These are phyloP conservation scores for Cladosporium colombiae DNA, from an alignment of 2,329 filamentous ascomycete genomes.

Conservation along the genomic window DNA sequence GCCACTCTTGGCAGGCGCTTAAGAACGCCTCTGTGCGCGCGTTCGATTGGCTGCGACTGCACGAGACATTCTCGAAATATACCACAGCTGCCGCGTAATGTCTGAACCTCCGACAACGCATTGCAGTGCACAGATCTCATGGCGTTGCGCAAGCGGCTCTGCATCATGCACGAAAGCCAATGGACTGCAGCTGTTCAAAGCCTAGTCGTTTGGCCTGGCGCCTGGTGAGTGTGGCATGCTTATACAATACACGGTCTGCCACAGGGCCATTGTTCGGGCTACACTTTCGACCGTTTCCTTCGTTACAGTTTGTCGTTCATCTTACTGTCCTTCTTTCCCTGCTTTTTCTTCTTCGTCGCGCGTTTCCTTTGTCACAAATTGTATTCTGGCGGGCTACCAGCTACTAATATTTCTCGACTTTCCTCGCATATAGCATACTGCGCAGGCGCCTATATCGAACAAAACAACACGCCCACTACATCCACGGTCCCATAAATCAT, in stretches of 20 bases:
- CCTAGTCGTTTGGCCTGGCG: constrained; percentile 16
- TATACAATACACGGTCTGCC: constrained; percentile 16
- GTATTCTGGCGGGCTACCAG: neutral
- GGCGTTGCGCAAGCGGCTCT: constrained; percentile 19
- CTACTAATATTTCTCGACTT: neutral
- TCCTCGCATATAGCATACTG: neutral
- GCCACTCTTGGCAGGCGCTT: constrained; percentile 9
- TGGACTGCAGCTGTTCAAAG: neutral
- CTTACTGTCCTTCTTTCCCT: neutral
- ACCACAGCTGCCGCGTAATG: constrained; percentile 2
- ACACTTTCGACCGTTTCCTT: neutral
- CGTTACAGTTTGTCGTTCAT: constrained; percentile 2
- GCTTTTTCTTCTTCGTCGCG: constrained; percentile 8
- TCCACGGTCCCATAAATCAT: neutral
- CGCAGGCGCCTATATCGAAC: constrained; percentile 1
- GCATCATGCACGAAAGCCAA: constrained; percentile 18
- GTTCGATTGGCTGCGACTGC: constrained; percentile 11
- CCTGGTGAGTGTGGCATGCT: neutral
- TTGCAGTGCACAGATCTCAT: constrained; percentile 11
- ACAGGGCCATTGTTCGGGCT: constrained; percentile 10
- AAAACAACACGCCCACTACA: too few relatives aligned
- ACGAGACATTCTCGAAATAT: constrained; percentile 13
- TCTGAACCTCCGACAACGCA: constrained; percentile 3
- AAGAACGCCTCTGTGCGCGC: neutral
- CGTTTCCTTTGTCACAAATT: constrained; percentile 6